Conservation (phyloP, 192 early-diverging fungal species). For the Kickxella alabastrina region DNA sequence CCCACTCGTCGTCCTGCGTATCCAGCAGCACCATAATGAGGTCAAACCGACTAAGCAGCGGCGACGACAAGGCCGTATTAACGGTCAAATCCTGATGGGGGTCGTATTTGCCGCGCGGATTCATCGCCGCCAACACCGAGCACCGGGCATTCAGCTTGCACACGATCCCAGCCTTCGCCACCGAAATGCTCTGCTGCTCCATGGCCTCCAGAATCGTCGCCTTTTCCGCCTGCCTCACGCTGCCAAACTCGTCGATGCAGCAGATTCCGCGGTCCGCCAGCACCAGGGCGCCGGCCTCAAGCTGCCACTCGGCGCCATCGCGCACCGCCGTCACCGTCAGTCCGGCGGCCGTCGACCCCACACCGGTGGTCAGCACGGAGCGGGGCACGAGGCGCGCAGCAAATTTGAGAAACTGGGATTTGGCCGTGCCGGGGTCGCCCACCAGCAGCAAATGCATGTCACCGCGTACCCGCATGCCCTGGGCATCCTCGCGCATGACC, state of each 20-base stretch:
- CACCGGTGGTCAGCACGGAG: conserved; percentile 71
- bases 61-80: conserved; percentile 64
- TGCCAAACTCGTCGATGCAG: conserved; percentile 83
- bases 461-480: conserved; percentile 64
- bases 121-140: conserved; percentile 76
- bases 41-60: conserved; percentile 72
- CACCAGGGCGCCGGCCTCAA: conserved; percentile 78
- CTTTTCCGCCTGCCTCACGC: conserved; percentile 68
- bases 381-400: conserved; percentile 62
- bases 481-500: conserved; percentile 53
- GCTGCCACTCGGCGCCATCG: conserved; percentile 73
- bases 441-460: conserved; percentile 72
- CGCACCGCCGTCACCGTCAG: conserved; percentile 70
- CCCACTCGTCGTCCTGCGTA: conserved; percentile 62
- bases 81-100: conserved; percentile 55
- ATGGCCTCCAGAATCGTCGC: conserved; percentile 76
- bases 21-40: conserved; percentile 70
- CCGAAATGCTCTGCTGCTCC: conserved; percentile 81
- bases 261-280: conserved; percentile 74
- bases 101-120: conserved; percentile 74
- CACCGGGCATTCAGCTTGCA: conserved; percentile 75
- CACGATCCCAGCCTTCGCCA: conserved; percentile 78
- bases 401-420: conserved; percentile 77
- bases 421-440: conserved; percentile 75
- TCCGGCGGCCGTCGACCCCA: conserved; percentile 70